Base-by-base conservation (phyloP, 495 filamentous ascomycete genomes). In the Extremus antarcticus region DNA sequence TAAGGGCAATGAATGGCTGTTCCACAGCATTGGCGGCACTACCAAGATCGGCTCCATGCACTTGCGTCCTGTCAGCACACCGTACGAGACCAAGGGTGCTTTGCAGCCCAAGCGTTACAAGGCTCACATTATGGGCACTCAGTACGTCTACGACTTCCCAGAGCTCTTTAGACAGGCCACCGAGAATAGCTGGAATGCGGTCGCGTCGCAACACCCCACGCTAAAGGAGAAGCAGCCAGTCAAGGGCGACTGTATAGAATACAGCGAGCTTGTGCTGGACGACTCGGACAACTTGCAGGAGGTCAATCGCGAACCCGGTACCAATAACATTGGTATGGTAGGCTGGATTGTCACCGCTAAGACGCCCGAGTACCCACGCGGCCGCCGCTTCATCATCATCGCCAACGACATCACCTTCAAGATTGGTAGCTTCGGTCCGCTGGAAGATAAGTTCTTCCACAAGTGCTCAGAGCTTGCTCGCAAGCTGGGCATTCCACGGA, bases 341-440 rank as follows among this genome's bases (percentile, higher is more conserved):
- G 94, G 88, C 54, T 98, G 92, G 92, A 76, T 98, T 54, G 82
- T 96, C 67, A 94, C 87, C 55, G 94, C 90, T n/a, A 85, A 84
- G 64, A 97, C 94, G 0, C 92, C 94, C n/a, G 92, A 98, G 70
- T 98, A 97, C 66, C 92, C 92, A 43, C 78, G 82, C 57, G 92
- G 92, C 53, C 78, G 92, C 51, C 84, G 87, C 63, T 97, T 97
- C 71, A 78, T 98, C 67, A 87, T 98, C 58, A 84, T 98, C 52
- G 89, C 92, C 78, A 98, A 98, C 76, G 92, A 98, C 67, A 97
- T 98, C 71, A 98, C 92, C 21, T 97, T 87, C 77, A 92, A 92
- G 76, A 98, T 97, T 63, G 92, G 92, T 63, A 95, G 88, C 16
- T 98, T 98, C 70, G 92, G 92, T 50, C 92, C 92, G 17, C 80